phyloP scores from a whole-genome alignment of 495 filamentous ascomycete species.

The Choiromyces venosus region DNA sequence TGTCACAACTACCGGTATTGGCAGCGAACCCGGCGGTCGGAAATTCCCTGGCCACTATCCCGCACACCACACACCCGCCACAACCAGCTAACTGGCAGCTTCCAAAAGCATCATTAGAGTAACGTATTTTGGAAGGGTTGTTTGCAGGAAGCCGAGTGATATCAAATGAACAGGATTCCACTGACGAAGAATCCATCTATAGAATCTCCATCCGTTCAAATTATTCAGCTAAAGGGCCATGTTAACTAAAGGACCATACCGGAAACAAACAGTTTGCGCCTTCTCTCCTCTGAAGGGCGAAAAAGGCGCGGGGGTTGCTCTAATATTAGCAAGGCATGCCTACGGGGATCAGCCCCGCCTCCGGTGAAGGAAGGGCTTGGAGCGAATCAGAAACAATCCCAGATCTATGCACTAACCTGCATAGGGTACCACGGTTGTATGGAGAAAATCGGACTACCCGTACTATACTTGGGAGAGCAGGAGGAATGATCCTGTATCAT shows the following conservation, averaged over 20 bases:
- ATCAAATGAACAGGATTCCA: not conserved
- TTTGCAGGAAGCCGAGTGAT: not conserved
- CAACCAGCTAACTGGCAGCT: not conserved
- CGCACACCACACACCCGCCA: not conserved
- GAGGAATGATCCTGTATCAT: not conserved
- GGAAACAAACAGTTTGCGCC: not conserved
- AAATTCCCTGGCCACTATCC: too few relatives aligned
- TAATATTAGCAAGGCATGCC: not conserved
- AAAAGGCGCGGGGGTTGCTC: not conserved
- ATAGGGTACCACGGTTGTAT: not conserved
- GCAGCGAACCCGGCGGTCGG: too few relatives aligned
- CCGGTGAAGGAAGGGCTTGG: not conserved
- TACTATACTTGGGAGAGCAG: not conserved
- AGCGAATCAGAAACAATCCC: not conserved
- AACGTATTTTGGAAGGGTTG: not conserved
- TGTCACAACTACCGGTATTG: too few relatives aligned
- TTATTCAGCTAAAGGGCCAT: not conserved
- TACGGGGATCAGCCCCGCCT: not conserved
- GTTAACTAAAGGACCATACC: not conserved
- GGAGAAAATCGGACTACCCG: not conserved
- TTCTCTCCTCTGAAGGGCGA: not conserved
- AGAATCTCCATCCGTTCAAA: not conserved
- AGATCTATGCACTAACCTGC: not conserved
- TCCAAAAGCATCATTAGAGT: not conserved
- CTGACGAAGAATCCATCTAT: not conserved